phyloP scores from a whole-genome alignment of 225 moss, liverwort and hornwort species.

The Climacium dendroides region DNA sequence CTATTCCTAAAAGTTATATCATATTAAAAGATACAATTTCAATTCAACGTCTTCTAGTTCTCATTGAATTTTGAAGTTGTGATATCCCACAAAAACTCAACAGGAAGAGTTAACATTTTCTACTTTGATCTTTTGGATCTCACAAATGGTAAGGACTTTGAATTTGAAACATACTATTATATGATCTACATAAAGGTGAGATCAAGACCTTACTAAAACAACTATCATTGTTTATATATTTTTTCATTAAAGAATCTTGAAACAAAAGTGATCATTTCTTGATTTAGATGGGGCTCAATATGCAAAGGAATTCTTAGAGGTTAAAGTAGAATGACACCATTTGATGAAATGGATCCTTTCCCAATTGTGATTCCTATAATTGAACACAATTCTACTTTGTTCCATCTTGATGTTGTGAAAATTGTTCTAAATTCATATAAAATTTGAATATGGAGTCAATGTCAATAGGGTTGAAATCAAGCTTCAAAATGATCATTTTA shows the following conservation, averaged over 20 bases:
- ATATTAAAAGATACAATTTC: not conserved
- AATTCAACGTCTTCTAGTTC: not conserved
- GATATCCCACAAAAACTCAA: fast-evolving
- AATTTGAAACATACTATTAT: not conserved
- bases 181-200: not conserved
- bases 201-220: not conserved
- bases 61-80: not conserved
- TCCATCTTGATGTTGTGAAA: not conserved
- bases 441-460: not conserved
- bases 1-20: too few species aligned
- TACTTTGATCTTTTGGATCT: not conserved
- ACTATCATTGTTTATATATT: not conserved
- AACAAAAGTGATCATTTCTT: not conserved
- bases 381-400: not conserved
- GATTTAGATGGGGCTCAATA: fast-evolving
- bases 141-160: not conserved
- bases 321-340: not conserved
- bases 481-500: not conserved
- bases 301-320: not conserved
- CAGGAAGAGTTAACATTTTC: not conserved
- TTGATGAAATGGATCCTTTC: not conserved
- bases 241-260: not conserved
- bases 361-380: not conserved
- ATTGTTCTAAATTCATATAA: not conserved
- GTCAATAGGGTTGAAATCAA: not conserved